Conservation (phyloP, 352 stramenopile species). For the Pythium rhizo-oryzae region DNA sequence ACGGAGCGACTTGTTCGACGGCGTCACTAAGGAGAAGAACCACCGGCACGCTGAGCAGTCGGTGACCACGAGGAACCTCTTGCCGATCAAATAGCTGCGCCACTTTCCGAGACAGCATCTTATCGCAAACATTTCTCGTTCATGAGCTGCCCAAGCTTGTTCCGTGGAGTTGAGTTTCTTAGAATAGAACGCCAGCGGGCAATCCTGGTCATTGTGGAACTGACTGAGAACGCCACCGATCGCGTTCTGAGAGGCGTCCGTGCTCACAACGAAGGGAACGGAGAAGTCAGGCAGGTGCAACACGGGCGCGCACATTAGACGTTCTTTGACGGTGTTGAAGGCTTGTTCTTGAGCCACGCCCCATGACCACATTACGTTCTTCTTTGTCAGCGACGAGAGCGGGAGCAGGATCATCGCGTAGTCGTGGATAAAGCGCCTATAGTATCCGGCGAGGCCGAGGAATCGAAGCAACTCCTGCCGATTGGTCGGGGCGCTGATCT, state of each 20-base stretch:
- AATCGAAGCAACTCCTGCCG: background rate
- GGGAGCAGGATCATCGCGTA: background rate
- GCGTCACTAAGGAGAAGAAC: background rate
- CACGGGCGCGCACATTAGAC: constrained; percentile 10
- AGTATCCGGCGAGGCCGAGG: background rate
- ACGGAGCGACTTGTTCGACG: background rate
- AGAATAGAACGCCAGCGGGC: constrained; percentile 24
- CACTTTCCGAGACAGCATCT: background rate
- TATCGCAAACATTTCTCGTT: constrained; percentile 4
- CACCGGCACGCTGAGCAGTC: background rate
- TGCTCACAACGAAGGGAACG: constrained; percentile 3
- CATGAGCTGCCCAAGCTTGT: constrained; percentile 1
- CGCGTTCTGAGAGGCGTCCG: constrained; percentile 6
- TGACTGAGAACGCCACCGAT: constrained; percentile 19
- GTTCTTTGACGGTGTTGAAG: constrained; percentile 11
- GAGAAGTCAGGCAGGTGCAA: constrained; percentile 2
- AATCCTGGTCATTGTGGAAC: constrained; percentile 2
- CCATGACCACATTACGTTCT: constrained; percentile 8
- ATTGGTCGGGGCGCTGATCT: background rate
- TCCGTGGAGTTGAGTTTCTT: background rate
- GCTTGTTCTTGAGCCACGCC: constrained; percentile 4
- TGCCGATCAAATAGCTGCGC: background rate
- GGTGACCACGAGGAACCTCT: background rate
- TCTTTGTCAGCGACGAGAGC: background rate
- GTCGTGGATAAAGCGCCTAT: background rate